phyloP scores from a whole-genome alignment of 345 rosid species.

The Euphorbia pulcherrima region DNA sequence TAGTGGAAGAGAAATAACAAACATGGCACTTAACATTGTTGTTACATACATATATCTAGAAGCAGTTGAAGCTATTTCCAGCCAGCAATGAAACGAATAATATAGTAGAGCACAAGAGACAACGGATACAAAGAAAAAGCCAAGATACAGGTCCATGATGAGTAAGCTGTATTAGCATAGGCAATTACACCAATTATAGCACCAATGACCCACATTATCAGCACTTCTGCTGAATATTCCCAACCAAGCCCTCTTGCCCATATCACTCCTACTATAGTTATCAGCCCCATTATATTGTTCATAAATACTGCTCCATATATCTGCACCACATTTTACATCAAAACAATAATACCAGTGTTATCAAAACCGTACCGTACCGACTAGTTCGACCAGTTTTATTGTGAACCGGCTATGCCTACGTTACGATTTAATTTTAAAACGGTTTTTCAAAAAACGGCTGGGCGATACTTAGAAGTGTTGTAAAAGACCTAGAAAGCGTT shows the following conservation, averaged over 20 bases:
- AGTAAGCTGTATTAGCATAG: slow-evolving; percentile 24
- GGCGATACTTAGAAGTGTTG: too few relatives aligned
- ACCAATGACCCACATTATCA: slow-evolving; percentile 25
- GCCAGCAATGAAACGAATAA: slow-evolving; percentile 22
- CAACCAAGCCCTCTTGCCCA: slow-evolving; percentile 30
- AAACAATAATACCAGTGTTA: too few relatives aligned
- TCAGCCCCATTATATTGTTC: slow-evolving; percentile 27
- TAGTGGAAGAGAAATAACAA: too few relatives aligned
- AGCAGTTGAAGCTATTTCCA: slow-evolving; percentile 3
- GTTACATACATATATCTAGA: neutral
- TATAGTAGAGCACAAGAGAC: slow-evolving; percentile 34
- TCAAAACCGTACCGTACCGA: too few relatives aligned
- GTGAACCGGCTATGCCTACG: too few relatives aligned
- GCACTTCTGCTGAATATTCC: slow-evolving; percentile 39
- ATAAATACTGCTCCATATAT: slow-evolving; percentile 37
- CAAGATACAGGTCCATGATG: slow-evolving; percentile 32
- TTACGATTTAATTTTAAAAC: too few relatives aligned
- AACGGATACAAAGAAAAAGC: slow-evolving; percentile 32
- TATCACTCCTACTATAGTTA: slow-evolving; percentile 26
- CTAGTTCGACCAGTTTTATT: too few relatives aligned
- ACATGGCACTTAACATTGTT: too few relatives aligned
- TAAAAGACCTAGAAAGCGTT: too few relatives aligned
- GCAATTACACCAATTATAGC: slow-evolving; percentile 21
- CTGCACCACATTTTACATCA: slow-evolving; percentile 17
- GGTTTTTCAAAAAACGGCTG: too few relatives aligned